Evolutionary conservation across 768 basidiomycete species (phyloP).

Genomic region (Pulveroboletus sp.): DNA sequence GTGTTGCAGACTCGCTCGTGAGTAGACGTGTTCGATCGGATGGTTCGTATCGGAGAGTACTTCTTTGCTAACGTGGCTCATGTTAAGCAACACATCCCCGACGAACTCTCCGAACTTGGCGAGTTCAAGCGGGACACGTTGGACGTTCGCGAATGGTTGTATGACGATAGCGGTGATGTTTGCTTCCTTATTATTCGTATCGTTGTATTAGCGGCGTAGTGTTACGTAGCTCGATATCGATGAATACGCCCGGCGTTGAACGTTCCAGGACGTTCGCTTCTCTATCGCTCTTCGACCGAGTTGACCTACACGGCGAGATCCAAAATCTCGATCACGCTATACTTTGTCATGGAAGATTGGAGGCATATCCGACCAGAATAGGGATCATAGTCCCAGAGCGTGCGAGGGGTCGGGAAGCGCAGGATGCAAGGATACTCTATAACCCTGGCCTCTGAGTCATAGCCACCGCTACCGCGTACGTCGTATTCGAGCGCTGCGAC

Average conservation of each 20-base stretch:
- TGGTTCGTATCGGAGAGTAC: background rate
- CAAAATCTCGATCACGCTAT: constrained; percentile 8
- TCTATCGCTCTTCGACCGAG: no score
- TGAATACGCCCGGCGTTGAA: background rate
- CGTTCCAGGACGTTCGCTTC: no score
- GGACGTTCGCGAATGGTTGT: background rate
- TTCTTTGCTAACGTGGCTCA: background rate
- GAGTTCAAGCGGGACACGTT: background rate
- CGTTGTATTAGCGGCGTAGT: no score
- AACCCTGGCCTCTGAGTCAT: background rate
- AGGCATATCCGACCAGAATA: constrained; percentile 19
- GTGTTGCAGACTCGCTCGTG: constrained; percentile 12
- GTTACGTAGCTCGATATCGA: background rate
- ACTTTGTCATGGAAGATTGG: background rate
- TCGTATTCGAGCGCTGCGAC: constrained; percentile 13
- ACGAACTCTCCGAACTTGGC: background rate
- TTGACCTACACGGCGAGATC: constrained; percentile 12
- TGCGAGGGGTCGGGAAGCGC: background rate
- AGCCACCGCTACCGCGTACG: background rate
- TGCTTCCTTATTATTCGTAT: background rate
- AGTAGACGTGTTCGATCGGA: constrained; percentile 1
- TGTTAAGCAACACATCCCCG: background rate
- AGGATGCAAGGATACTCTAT: constrained; percentile 5
- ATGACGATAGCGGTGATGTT: background rate
- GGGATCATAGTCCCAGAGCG: constrained; percentile 18